phyloP scores from a whole-genome alignment of 345 rosid genomes.

The Bretschneidera sinensis region DNA sequence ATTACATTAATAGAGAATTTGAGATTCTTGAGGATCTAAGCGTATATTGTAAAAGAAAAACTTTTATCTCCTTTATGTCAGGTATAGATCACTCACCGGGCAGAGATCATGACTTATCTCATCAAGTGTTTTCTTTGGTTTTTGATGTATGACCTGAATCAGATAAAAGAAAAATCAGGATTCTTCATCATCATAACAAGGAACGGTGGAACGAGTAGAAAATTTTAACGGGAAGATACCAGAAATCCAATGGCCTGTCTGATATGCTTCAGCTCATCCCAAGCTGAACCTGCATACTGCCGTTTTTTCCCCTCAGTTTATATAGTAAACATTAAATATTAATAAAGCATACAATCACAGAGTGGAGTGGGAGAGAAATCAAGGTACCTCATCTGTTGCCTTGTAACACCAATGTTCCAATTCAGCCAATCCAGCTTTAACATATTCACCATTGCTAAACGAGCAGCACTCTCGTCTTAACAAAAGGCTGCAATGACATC shows the following conservation, averaged over 20 bases:
- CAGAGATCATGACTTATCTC: slow-evolving; percentile 93
- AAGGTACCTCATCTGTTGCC: slow-evolving; percentile 86
- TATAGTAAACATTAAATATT: neutral
- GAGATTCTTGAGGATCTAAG: neutral
- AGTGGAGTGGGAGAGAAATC: slow-evolving; percentile 2
- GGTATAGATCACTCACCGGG: slow-evolving; percentile 51
- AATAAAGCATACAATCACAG: slow-evolving; percentile 4
- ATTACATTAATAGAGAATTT: slow-evolving; percentile 1
- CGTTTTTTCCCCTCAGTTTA: slow-evolving; percentile 5
- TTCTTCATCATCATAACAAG: slow-evolving; percentile 1
- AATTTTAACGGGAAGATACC: slow-evolving; percentile 36
- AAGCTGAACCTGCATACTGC: slow-evolving; percentile 91
- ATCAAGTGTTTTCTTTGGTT: slow-evolving; percentile 79
- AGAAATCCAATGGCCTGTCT: slow-evolving; percentile 94
- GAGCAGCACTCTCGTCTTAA: slow-evolving; percentile 93
- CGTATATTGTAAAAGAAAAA: neutral
- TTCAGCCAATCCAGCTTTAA: slow-evolving; percentile 89
- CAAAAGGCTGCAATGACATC: slow-evolving; percentile 48
- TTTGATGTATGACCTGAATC: slow-evolving; percentile 87
- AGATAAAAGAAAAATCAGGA: slow-evolving; percentile 4
- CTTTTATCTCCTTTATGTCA: neutral
- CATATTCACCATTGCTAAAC: slow-evolving; percentile 93
- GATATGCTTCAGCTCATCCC: slow-evolving; percentile 96
- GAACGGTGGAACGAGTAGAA: slow-evolving; percentile 1
- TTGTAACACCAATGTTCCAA: slow-evolving; percentile 93